Percentiles rank a stretch among this genome's conserved stretches.
phyloP scores from a whole-genome alignment of 2,329 filamentous ascomycete species.

The Dryadomyces quercus-mongolicae region DNA sequence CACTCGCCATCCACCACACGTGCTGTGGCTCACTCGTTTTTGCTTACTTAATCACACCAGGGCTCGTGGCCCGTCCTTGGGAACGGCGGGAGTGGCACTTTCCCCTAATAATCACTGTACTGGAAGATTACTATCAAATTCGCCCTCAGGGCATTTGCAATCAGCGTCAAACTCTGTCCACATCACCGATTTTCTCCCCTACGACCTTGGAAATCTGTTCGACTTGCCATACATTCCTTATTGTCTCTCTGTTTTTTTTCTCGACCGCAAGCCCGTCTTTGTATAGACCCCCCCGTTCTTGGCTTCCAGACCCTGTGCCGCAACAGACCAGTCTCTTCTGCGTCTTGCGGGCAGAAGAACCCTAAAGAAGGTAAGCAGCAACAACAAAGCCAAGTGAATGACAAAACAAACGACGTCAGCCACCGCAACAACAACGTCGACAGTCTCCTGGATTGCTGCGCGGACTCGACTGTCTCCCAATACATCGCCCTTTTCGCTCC shows the following conservation, averaged over 20 bases:
- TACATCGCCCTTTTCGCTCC: too few species aligned
- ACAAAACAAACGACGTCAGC: too few species aligned
- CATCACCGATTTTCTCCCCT: background rate
- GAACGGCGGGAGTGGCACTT: background rate
- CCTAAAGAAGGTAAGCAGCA: background rate
- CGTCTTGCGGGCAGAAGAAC: background rate
- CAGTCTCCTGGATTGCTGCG: too few species aligned
- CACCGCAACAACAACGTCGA: too few species aligned
- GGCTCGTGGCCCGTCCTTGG: background rate
- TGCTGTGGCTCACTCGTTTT: background rate
- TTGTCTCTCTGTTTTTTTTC: background rate
- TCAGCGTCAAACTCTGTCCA: slow-evolving; percentile 4
- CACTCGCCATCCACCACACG: background rate
- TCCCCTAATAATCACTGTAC: slow-evolving; percentile 3
- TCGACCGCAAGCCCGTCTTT: background rate
- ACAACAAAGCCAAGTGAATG: background rate
- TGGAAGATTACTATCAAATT: slow-evolving; percentile 1
- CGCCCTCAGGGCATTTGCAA: slow-evolving; percentile 3
- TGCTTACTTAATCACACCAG: background rate
- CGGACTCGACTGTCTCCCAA: too few species aligned
- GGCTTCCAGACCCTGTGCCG: too few species aligned
- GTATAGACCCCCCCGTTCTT: background rate
- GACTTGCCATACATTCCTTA: background rate
- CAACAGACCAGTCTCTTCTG: background rate
- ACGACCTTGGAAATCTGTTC: background rate